Percentiles rank a stretch among this genome's conserved stretches.
phyloP scores from a whole-genome alignment of 2,329 filamentous ascomycete species.

The Fusarium sp. region DNA sequence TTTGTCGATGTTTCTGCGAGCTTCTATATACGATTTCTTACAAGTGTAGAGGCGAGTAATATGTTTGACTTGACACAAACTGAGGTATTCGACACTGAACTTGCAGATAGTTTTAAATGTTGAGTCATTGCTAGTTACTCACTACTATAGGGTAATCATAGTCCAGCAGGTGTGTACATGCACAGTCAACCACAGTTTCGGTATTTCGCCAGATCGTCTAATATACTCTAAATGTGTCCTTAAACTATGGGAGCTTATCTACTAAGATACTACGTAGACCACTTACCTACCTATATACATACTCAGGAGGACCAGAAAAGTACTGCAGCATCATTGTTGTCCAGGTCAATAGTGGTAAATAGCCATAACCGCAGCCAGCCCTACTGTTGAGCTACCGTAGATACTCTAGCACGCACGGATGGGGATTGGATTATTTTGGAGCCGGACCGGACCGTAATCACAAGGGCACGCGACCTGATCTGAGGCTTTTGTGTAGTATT shows the following conservation, averaged over 20 bases:
- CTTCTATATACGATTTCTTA: background rate
- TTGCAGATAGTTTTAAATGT: background rate
- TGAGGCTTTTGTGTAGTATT: constrained; percentile 12
- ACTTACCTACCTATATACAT: background rate
- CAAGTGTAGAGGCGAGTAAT: background rate
- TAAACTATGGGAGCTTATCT: background rate
- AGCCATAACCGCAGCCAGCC: constrained; percentile 22
- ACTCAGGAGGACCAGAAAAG: background rate
- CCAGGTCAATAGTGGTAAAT: background rate
- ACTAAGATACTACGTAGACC: background rate
- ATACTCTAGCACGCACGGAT: constrained; percentile 10
- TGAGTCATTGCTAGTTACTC: background rate
- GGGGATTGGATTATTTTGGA: constrained; percentile 10
- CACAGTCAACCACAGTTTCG: background rate
- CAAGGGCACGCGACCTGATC: constrained; percentile 29
- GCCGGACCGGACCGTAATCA: constrained; percentile 30
- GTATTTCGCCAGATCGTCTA: background rate
- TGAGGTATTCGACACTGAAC: too few relatives aligned
- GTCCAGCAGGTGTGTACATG: background rate
- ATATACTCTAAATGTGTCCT: background rate
- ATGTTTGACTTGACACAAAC: background rate
- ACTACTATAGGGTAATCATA: background rate
- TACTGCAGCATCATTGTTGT: background rate
- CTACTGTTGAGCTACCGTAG: background rate
- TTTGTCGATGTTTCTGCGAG: background rate